phyloP scores from a whole-genome alignment of 805 yeast genomes.

The Tetrapisispora fleetii region DNA sequence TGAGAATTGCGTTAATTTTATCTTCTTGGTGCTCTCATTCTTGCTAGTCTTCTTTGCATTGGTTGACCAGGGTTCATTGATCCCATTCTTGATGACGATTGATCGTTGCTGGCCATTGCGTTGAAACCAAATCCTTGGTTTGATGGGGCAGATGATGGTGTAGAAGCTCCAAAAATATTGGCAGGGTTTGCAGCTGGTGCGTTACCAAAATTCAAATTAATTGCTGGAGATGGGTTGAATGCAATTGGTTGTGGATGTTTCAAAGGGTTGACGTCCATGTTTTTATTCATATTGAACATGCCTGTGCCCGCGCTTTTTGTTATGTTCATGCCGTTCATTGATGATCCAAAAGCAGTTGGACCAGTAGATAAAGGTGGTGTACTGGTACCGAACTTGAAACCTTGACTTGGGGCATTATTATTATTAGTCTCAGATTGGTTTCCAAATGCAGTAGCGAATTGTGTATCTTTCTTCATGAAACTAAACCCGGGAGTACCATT shows the following conservation, averaged over 20 bases:
- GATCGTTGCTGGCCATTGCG: neutral
- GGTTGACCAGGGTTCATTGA: slow-evolving; percentile 1
- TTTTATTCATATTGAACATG: neutral
- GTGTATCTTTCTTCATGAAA: neutral
- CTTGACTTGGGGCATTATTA: neutral
- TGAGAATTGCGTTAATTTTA: neutral
- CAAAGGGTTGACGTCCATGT: neutral
- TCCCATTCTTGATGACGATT: neutral
- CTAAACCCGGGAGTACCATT: neutral
- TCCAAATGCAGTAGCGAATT: slow-evolving; percentile 5
- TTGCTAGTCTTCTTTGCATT: slow-evolving; percentile 18
- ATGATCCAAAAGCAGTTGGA: neutral
- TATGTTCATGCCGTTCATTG: neutral
- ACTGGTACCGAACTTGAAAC: slow-evolving; percentile 1
- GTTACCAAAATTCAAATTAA: slow-evolving; percentile 22
- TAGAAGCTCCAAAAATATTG: slow-evolving; percentile 11
- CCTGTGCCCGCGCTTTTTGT: neutral
- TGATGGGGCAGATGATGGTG: slow-evolving; percentile 4
- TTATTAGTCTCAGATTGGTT: neutral
- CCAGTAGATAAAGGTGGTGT: neutral
- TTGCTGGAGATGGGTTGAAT: slow-evolving; percentile 18
- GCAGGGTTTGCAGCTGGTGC: slow-evolving; percentile 13
- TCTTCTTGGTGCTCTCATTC: slow-evolving; percentile 26
- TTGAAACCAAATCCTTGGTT: neutral
- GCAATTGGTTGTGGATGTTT: slow-evolving; percentile 2